Evolutionary conservation across 2,329 filamentous ascomycete genomes (phyloP), one percentile per base, ranked within the genome.

Genomic region (Aspergillus japonicus): DNA sequence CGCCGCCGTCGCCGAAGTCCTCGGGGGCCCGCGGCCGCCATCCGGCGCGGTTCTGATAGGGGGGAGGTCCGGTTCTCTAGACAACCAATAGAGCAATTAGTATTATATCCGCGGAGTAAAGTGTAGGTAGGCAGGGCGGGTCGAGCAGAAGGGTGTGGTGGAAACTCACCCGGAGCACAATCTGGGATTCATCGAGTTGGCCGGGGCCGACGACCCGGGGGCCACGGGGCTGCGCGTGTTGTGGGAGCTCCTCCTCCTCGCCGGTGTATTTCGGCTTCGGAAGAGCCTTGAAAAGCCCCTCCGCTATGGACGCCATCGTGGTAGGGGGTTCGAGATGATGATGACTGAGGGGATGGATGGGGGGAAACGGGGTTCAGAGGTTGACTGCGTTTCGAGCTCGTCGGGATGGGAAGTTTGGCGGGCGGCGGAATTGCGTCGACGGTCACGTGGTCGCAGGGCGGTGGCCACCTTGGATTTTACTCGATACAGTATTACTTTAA

Each of bases 1-100:
- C 92, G 69, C 95, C 95, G 64, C 95, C 95, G 81, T 98, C 93
- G 69, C 91, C 93, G 78, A 93, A 99, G 76, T 99, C 95, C 73
- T 97, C 93, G 64, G 90, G 86, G 47, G 84, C 84, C 70, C 94
- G 89, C 33, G 95, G 95, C 66, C 95, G 87, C 95, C 95, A 99
- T 85, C 90, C 91, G 74, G 86, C 78, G 71, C 95, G 89, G 74
- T 92, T 88, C 53, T 91, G 91, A 69, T 98, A 99, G 1, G 92
- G 83, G 10, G 95, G 95, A 60, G 93, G 92, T 19, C 93, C 93
- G 59, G 86, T 84, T 80, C 88, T 89, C 85, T 90, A 77, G 8
- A 59, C 26, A 21, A 21, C 21, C 21, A 21, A 21, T 21, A 21
- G 2, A 21, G 21, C 21, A 21, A 21, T 21, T 21, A 29, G 26